Evolutionary conservation across 2,329 filamentous ascomycete genomes (phyloP), one percentile per base, ranked within the genome.

Genomic region (Fusarium marasasianum): DNA sequence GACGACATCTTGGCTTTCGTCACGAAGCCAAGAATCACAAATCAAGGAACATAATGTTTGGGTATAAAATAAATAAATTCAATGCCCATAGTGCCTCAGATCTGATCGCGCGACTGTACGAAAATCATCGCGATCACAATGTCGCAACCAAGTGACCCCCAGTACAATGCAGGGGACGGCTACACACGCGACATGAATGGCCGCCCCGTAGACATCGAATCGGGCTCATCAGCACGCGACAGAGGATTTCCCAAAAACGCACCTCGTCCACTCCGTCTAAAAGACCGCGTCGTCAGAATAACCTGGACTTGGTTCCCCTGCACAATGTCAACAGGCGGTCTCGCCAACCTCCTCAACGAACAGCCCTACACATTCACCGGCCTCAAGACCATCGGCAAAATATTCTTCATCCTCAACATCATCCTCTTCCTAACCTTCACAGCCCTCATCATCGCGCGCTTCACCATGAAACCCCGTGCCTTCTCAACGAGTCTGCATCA

Each of bases 281-380:
- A 66, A 44, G 67, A 70, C 17, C 67, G 66, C 13, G 41, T 70
- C 10, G 59, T 70, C 2, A 38, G 67, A 8, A 41, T 70, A 6
- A 70, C 67, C 7, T 70, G 67, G 67, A 2, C 9, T 8, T 70
- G 67, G 67, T 70, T 70, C 5, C 67, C 67, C 10, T 70, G 67
- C 12, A 70, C 67, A 40, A 70, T 70, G 67, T 31, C 67, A 10
- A 70, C 67, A 2, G 67, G 66, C 22, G 67, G 67, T 13, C 53
- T 70, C 4, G 67, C 67, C 58, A 70, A 70, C 26, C 15, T 70
- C 24, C 8, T 70, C 6, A 61, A 61, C 24, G 37, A 70, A n/a
- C 67, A 70, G 6, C 67, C 66, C 1, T 70, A 47, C 15, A 70
- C 67, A 2, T 70, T 70, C n/a, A 70, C 41, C 0, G 67, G 67